Percentiles rank a stretch among this genome's conserved stretches.
Evolutionary conservation across 2,329 filamentous ascomycete species (phyloP).

Genomic region (Claviceps purpurea): DNA sequence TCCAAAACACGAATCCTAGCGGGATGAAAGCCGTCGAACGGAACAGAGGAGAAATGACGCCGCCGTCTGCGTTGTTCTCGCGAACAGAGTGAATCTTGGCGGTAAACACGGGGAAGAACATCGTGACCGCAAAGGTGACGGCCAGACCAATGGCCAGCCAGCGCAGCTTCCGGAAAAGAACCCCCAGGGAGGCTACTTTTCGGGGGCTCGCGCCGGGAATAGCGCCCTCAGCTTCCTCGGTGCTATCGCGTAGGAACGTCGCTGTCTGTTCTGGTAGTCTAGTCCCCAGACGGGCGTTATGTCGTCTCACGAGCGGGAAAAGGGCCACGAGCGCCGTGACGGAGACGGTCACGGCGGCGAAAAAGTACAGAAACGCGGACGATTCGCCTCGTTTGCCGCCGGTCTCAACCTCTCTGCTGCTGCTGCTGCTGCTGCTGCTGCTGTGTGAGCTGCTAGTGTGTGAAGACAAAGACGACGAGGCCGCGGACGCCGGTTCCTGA

Average conservation of each 20-base stretch:
- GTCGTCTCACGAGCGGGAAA: slow-evolving; percentile 53
- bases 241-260: slow-evolving; percentile 31
- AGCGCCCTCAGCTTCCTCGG: slow-evolving; percentile 39
- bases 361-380: slow-evolving; percentile 81
- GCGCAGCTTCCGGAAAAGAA: slow-evolving; percentile 62
- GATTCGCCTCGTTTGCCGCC: slow-evolving; percentile 17
- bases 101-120: slow-evolving; percentile 94
- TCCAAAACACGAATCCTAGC: slow-evolving; percentile 86
- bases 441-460: too few relatives aligned
- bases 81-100: slow-evolving; percentile 41
- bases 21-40: slow-evolving; percentile 73
- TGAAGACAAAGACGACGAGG: not conserved
- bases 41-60: slow-evolving; percentile 41
- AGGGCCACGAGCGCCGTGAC: slow-evolving; percentile 58
- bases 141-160: slow-evolving; percentile 69
- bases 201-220: slow-evolving; percentile 17
- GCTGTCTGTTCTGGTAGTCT: slow-evolving; percentile 32
- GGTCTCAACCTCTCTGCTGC: not conserved
- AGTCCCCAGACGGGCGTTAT: slow-evolving; percentile 37
- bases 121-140: slow-evolving; percentile 69
- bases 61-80: slow-evolving; percentile 21
- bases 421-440: slow-evolving; percentile 10
- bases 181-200: slow-evolving; percentile 40
- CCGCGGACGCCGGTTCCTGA: slow-evolving; percentile 12
- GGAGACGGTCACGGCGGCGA: slow-evolving; percentile 72